These are phyloP conservation scores for Ophiostoma fasciatum DNA, from an alignment of 2,329 filamentous ascomycete genomes.

Conservation along the genomic window DNA sequence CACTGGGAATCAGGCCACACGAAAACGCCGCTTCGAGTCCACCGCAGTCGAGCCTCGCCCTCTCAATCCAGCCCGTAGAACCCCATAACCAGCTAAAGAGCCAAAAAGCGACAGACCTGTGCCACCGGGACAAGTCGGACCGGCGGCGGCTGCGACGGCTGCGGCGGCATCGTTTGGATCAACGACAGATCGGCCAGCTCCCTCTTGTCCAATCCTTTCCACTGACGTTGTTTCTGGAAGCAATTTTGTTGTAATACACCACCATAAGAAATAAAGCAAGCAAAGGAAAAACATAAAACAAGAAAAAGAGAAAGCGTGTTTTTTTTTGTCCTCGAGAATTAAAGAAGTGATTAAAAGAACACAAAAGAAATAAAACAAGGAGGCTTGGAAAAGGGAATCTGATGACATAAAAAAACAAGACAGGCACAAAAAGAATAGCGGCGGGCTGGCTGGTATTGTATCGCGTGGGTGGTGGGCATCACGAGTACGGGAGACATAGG, in stretches of 20 bases:
- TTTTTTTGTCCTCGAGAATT: slow-evolving; percentile 23
- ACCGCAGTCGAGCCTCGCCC: slow-evolving; percentile 2
- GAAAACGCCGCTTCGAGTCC: neutral
- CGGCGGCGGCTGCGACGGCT: too few relatives aligned
- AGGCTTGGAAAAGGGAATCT: slow-evolving; percentile 25
- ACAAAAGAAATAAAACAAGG: slow-evolving; percentile 24
- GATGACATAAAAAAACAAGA: slow-evolving; percentile 23
- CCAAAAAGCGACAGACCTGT: too few relatives aligned
- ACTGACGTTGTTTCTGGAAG: too few relatives aligned
- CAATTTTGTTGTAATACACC: too few relatives aligned
- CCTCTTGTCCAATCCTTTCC: too few relatives aligned
- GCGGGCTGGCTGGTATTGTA: slow-evolving; percentile 46
- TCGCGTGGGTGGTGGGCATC: slow-evolving; percentile 29
- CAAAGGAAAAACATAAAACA: neutral
- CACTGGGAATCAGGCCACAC: neutral
- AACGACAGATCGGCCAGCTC: too few relatives aligned
- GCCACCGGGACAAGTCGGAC: too few relatives aligned
- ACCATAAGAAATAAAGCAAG: too few relatives aligned
- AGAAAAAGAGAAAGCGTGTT: neutral
- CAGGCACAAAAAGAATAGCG: slow-evolving; percentile 34
- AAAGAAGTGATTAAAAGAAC: slow-evolving; percentile 30
- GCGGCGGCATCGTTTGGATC: too few relatives aligned
- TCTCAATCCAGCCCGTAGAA: slow-evolving; percentile 4
- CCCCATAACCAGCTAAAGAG: slow-evolving; percentile 5
- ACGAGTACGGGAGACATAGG: slow-evolving; percentile 40